phyloP scores from a whole-genome alignment of 2,329 filamentous ascomycete species.

The Davidsoniella australis region DNA sequence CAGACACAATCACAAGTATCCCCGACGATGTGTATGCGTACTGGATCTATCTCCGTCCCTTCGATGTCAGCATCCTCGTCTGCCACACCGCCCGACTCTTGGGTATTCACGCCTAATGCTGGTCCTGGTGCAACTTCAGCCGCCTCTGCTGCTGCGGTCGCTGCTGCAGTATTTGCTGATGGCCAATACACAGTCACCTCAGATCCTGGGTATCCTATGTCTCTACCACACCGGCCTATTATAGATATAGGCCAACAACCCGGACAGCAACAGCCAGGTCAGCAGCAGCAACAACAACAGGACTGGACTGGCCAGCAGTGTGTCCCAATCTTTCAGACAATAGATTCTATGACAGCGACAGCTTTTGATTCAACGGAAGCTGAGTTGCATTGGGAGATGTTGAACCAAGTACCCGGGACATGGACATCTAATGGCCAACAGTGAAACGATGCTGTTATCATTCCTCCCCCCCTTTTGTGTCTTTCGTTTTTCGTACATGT shows the following conservation, averaged over 20 bases:
- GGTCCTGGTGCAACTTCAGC: no score
- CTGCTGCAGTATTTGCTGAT: background rate
- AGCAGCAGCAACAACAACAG: background rate
- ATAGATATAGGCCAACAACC: background rate
- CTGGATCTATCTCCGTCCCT: background rate
- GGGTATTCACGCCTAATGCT: background rate
- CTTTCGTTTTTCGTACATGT: background rate
- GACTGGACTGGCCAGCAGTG: slow-evolving; percentile 1
- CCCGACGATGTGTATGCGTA: no score
- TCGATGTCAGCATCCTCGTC: slow-evolving; percentile 5
- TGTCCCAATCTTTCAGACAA: slow-evolving; percentile 2
- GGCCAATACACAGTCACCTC: slow-evolving; percentile 1
- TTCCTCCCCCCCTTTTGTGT: background rate
- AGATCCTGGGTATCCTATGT: slow-evolving; percentile 3
- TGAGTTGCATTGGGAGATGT: slow-evolving; percentile 1
- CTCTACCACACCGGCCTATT: slow-evolving; percentile 3
- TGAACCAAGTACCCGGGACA: background rate
- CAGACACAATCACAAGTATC: background rate
- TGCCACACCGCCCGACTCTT: slow-evolving; percentile 5
- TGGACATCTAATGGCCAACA: background rate
- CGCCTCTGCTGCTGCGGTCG: background rate
- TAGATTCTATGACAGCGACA: background rate
- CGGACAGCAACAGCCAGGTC: background rate
- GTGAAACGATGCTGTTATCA: background rate
- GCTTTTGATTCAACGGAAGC: background rate